These are phyloP conservation scores for Metschnikowia continentalis DNA, from an alignment of 805 yeast genomes.

Conservation along the genomic window DNA sequence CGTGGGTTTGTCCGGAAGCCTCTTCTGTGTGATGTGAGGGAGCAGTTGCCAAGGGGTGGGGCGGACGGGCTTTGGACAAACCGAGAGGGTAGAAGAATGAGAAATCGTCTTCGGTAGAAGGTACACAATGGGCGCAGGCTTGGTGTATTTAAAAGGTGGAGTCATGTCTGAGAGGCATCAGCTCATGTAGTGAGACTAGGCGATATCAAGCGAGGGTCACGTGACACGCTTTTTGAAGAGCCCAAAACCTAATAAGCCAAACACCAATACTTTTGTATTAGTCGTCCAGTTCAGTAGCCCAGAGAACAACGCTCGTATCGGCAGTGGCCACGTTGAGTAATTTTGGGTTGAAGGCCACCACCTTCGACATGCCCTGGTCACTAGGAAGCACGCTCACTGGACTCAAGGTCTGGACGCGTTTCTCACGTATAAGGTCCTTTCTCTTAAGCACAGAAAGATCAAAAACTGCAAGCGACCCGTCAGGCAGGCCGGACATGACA, in stretches of 20 bases:
- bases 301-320: conserved; percentile 28
- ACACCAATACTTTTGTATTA: neutral
- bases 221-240: neutral
- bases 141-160: neutral
- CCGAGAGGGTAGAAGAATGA: neutral
- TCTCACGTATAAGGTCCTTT: conserved; percentile 6
- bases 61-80: neutral
- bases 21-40: conserved; percentile 12
- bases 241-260: too few species aligned
- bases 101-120: neutral
- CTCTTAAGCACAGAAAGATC: conserved; percentile 25
- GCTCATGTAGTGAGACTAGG: too few species aligned
- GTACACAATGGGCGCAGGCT: neutral
- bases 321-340: conserved; percentile 54
- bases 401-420: conserved; percentile 17
- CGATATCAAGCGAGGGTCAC: neutral
- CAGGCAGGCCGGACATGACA: conserved; percentile 30
- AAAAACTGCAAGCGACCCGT: conserved; percentile 24
- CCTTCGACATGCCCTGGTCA: conserved; percentile 40
- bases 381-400: conserved; percentile 23
- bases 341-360: conserved; percentile 59
- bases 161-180: neutral
- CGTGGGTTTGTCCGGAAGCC: conserved; percentile 25
- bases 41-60: conserved; percentile 7
- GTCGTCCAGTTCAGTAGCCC: conserved; percentile 27